A percentile compares a stretch with the other conserved stretches of the same genome.
These are phyloP conservation scores for Zychaea mexicana DNA, from an alignment of 371 early-diverging fungal species.

Conservation along the genomic window DNA sequence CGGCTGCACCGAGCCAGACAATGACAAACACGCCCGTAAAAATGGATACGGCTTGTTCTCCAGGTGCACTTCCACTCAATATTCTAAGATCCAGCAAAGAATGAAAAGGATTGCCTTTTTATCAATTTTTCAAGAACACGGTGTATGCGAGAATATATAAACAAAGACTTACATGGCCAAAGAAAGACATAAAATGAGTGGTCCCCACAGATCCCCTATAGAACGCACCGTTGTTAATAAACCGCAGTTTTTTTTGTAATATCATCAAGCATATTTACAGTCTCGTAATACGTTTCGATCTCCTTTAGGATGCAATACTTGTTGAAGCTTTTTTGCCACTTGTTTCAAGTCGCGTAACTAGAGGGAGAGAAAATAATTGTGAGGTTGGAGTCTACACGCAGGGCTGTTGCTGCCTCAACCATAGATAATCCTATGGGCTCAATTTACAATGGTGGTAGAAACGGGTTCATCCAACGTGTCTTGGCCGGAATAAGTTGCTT, in stretches of 20 bases:
- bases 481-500: slow-evolving; percentile 24
- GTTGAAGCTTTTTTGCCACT: slow-evolving; percentile 72
- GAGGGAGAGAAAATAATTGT: not conserved
- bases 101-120: too few relatives aligned
- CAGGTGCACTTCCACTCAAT: slow-evolving; percentile 65
- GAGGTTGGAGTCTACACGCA: too few relatives aligned
- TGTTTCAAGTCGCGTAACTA: slow-evolving; percentile 79
- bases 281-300: slow-evolving; percentile 59
- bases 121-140: not conserved
- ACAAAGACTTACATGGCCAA: slow-evolving; percentile 63
- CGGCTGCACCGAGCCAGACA: slow-evolving; percentile 92
- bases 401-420: too few relatives aligned
- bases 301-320: slow-evolving; percentile 75
- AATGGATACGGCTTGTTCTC: slow-evolving; percentile 78
- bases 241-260: not conserved
- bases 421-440: too few relatives aligned
- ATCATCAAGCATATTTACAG: not conserved
- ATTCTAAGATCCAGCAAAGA: too few relatives aligned
- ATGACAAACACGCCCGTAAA: slow-evolving; percentile 92
- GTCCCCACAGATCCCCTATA: slow-evolving; percentile 96
- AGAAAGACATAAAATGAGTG: slow-evolving; percentile 85
- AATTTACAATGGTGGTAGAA: slow-evolving; percentile 75
- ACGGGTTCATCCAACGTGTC: slow-evolving; percentile 96
- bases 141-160: not conserved
- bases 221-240: not conserved